These are phyloP conservation scores for Botrytis pseudocinerea DNA, from an alignment of 2,329 filamentous ascomycete species.

Conservation along the genomic window DNA sequence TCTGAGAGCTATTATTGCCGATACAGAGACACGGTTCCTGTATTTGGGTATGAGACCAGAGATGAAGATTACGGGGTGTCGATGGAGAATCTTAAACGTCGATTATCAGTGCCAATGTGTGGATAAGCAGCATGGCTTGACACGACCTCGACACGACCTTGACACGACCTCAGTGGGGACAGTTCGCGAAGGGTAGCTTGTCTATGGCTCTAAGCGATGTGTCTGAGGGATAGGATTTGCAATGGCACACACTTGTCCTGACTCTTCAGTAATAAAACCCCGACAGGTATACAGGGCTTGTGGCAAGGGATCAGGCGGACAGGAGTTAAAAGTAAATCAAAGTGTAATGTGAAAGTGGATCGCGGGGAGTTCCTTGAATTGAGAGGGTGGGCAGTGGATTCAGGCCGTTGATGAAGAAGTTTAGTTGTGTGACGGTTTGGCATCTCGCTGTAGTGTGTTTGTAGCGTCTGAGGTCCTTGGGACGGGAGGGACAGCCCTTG, in stretches of 20 bases:
- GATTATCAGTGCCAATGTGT: neutral
- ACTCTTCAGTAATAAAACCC: neutral
- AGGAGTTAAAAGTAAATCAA: constrained; percentile 3
- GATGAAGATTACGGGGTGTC: constrained; percentile 11
- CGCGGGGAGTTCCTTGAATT: constrained; percentile 3
- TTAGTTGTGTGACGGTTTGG: neutral
- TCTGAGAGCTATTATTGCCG: neutral
- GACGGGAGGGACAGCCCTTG: constrained; percentile 1
- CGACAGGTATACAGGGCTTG: neutral
- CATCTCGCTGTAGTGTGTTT: constrained; percentile 1
- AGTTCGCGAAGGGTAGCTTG: neutral
- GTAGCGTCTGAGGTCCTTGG: neutral
- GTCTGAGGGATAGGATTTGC: neutral
- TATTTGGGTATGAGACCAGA: neutral
- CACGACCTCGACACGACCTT: neutral
- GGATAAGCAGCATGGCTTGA: constrained; percentile 3
- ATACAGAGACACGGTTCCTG: neutral
- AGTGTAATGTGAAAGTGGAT: neutral
- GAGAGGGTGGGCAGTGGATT: constrained; percentile 13
- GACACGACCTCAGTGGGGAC: neutral
- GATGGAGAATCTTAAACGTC: constrained; percentile 5
- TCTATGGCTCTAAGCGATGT: neutral
- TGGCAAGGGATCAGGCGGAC: constrained; percentile 5
- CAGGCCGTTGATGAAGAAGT: neutral
- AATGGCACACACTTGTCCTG: neutral